Base-by-base conservation (phyloP, 176 grass and related monocot genomes). In the Luzula sylvatica region DNA sequence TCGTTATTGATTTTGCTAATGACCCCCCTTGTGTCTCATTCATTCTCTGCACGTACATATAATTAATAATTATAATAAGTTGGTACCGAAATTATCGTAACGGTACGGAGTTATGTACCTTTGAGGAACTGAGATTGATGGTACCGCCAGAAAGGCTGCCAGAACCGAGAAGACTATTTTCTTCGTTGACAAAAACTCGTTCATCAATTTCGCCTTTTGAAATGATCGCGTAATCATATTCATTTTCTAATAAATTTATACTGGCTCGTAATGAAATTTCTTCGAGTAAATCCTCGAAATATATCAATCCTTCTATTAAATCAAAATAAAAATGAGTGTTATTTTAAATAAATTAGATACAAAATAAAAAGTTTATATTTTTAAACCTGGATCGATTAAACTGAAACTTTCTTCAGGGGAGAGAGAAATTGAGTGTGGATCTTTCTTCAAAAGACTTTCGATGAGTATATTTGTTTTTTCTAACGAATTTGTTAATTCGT, bases 71-170 rank as follows among this genome's bases (percentile, higher is more conserved):
- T 35, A 7, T 35, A 2, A 7, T 35, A 35, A 7, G 30, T 35
- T 35, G 30, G 7, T 7, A 9, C 5, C 1, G 5, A 35, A 35
- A 35, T 35, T 35, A 4, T 35, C 30, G 1, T 35, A 35, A 35
- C 30, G 5, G 5, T 35, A 7, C 7, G 30, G 9, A 35, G 9
- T 35, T 9, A 35, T 22, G 42, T 59, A 98, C 92, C 92, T 98
- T 98, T 58, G 71, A 71, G 42, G 77, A 80, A 22, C 66, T 83
- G 39, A 98, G 58, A 76, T 80, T 79, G 49, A 98, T 61, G 75
- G 75, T 74, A 30, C 92, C 85, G 41, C 74, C 92, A 61, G 92
- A 98, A 23, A 98, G 68, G 64, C 92, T 98, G 73, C 78, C 92
- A 61, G 74, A 77, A 52, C 81, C 92, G 82, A 98, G 74, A 20